phyloP scores from a whole-genome alignment of 495 filamentous ascomycete genomes.

The Pyrenopolyporus hunteri region DNA sequence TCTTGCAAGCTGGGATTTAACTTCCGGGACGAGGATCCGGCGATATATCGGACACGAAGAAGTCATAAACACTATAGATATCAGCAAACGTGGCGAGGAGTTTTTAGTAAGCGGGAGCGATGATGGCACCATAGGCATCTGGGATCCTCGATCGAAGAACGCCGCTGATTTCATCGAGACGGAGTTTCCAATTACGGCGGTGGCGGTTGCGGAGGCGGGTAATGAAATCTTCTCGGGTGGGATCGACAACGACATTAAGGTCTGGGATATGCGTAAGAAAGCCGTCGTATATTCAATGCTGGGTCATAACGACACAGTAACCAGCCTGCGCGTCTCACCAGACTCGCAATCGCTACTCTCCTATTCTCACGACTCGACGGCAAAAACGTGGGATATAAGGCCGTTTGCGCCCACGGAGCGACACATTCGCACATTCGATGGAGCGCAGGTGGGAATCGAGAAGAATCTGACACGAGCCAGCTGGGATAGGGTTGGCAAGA shows the following conservation, averaged over 20 bases:
- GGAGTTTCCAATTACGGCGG: conserved; percentile 89
- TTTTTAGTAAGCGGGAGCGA: conserved; percentile 87
- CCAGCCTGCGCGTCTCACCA: conserved; percentile 85
- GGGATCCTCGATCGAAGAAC: conserved; percentile 93
- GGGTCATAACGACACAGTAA: conserved; percentile 91
- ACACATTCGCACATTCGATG: conserved; percentile 83
- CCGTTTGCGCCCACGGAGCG: conserved; percentile 91
- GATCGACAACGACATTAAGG: conserved; percentile 96
- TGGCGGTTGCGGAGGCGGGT: conserved; percentile 88
- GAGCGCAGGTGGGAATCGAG: conserved; percentile 84
- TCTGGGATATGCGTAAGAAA: conserved; percentile 95
- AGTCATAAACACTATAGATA: conserved; percentile 87
- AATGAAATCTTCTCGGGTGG: conserved; percentile 95
- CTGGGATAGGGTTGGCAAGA: conserved; percentile 87
- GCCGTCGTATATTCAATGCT: conserved; percentile 83
- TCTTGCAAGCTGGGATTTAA: conserved; percentile 92
- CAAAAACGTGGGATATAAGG: conserved; percentile 93
- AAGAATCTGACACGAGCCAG: conserved; percentile 91
- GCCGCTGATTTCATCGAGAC: conserved; percentile 88
- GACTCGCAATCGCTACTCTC: conserved; percentile 91
- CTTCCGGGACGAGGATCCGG: conserved; percentile 84
- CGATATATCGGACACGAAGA: conserved; percentile 93
- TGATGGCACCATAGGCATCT: conserved; percentile 92
- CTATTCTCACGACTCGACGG: conserved; percentile 91
- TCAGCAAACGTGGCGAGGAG: conserved; percentile 87